A percentile compares a stretch with the other conserved stretches of the same genome.
phyloP scores from a whole-genome alignment of 2,329 filamentous ascomycete genomes.

The Ophiostoma fasciatum region DNA sequence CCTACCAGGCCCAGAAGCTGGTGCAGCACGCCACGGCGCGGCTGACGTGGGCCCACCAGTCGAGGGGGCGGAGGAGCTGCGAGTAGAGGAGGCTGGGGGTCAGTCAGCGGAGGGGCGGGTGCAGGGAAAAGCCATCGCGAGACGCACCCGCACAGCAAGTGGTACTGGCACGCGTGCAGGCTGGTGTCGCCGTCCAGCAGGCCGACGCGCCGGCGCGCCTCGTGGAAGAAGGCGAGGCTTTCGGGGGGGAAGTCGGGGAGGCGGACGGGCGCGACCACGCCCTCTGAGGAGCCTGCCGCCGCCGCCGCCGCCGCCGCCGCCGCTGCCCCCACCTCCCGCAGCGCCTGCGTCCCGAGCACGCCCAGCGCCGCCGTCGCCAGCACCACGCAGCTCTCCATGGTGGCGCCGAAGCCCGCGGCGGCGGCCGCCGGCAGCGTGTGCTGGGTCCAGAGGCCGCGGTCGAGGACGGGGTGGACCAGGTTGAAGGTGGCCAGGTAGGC shows the following conservation, averaged over 20 bases:
- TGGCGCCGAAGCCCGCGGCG: slow-evolving; percentile 33
- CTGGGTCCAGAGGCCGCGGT: slow-evolving; percentile 34
- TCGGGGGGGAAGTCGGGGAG: no score
- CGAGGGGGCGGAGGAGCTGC: slow-evolving; percentile 35
- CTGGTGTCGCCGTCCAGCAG: slow-evolving; percentile 17
- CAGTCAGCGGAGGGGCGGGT: no score
- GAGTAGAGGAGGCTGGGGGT: slow-evolving; percentile 20
- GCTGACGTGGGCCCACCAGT: slow-evolving; percentile 37
- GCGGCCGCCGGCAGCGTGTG: slow-evolving; percentile 32
- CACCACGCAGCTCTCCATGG: slow-evolving; percentile 35
- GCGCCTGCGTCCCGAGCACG: slow-evolving; percentile 31
- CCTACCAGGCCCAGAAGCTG: slow-evolving; percentile 28
- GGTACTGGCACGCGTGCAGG: slow-evolving; percentile 35
- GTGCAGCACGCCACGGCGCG: slow-evolving; percentile 35
- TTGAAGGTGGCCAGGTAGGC: slow-evolving; percentile 40
- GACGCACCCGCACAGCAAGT: slow-evolving; percentile 29
- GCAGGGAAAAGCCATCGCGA: no score
- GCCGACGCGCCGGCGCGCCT: slow-evolving; percentile 34
- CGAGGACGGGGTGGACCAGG: slow-evolving; percentile 35
- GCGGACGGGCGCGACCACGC: no score
- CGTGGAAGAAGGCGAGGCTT: slow-evolving; percentile 41
- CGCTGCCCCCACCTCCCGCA: slow-evolving; percentile 32
- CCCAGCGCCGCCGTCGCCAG: slow-evolving; percentile 36
- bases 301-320: slow-evolving; percentile 15
- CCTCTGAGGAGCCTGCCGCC: no score